Evolutionary conservation across 2,329 filamentous ascomycete genomes (phyloP).

Genomic region (Ceratocystis lukuohia): DNA sequence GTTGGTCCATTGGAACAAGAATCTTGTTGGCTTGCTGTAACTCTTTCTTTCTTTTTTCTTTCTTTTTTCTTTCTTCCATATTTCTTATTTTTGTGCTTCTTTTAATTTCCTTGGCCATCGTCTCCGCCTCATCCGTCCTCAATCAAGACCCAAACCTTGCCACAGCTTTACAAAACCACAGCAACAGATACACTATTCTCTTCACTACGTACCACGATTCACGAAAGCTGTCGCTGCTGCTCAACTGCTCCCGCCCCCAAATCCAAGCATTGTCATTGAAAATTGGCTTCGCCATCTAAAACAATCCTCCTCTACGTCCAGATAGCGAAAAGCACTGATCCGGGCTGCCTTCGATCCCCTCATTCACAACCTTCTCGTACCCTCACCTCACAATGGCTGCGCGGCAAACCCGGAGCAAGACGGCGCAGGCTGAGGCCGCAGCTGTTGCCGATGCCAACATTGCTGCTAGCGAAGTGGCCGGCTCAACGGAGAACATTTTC

Average conservation of each 20-base stretch:
- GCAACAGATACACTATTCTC: not conserved
- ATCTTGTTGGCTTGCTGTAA: not conserved
- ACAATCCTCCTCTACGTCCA: not conserved
- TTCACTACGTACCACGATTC: not conserved
- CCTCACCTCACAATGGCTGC: conserved; percentile 15
- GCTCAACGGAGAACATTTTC: conserved; percentile 59
- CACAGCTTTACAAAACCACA: not conserved
- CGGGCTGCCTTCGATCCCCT: not conserved
- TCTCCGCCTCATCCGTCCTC: not conserved
- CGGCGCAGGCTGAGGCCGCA: conserved; percentile 20
- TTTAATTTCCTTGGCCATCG: too few relatives aligned
- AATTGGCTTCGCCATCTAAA: not conserved
- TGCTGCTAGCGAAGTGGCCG: conserved; percentile 25
- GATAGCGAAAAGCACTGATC: too few relatives aligned
- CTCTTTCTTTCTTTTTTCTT: not conserved
- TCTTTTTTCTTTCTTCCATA: not conserved
- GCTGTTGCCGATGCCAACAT: conserved; percentile 22
- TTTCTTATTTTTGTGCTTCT: not conserved
- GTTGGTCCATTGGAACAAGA: not conserved
- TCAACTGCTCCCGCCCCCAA: not conserved
- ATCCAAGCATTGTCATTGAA: not conserved
- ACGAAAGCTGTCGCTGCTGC: not conserved
- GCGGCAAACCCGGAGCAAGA: conserved; percentile 22
- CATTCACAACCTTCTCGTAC: not conserved
- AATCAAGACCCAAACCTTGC: not conserved